phyloP scores from a whole-genome alignment of 495 filamentous ascomycete species.

The Glonium stellatum region DNA sequence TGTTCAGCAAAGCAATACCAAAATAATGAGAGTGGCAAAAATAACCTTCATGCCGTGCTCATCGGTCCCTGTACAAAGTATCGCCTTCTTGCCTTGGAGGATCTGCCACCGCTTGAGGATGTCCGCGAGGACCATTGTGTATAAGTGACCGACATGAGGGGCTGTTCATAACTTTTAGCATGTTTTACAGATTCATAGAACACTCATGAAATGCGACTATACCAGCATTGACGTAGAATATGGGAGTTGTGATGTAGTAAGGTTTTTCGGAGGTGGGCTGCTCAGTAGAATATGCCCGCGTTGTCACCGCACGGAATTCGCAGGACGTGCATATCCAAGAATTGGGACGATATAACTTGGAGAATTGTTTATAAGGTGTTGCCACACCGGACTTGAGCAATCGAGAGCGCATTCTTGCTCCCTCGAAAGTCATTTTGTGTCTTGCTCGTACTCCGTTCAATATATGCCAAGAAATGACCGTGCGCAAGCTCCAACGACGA shows the following conservation, averaged over 20 bases:
- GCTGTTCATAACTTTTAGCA: slow-evolving; percentile 42
- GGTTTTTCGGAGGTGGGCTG: slow-evolving; percentile 51
- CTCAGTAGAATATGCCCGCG: slow-evolving; percentile 4
- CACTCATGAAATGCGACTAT: slow-evolving; percentile 20
- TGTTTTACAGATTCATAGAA: not conserved
- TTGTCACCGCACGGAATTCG: not conserved
- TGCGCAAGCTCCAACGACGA: not conserved
- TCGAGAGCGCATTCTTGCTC: slow-evolving; percentile 15
- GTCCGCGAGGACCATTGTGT: slow-evolving; percentile 85
- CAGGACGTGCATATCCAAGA: slow-evolving; percentile 19
- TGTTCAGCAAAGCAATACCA: not conserved
- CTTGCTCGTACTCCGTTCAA: not conserved
- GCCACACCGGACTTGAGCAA: not conserved
- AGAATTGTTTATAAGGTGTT: not conserved
- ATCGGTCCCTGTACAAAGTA: slow-evolving; percentile 88
- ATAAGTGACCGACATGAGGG: slow-evolving; percentile 92
- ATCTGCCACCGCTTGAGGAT: slow-evolving; percentile 87
- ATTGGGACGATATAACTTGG: not conserved
- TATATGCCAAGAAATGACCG: not conserved
- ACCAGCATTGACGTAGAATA: slow-evolving; percentile 99
- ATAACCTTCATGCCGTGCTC: slow-evolving; percentile 89
- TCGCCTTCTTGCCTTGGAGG: slow-evolving; percentile 62
- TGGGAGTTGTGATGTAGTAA: slow-evolving; percentile 92
- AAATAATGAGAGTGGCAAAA: not conserved
- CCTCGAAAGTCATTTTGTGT: not conserved